Percentiles rank a stretch among this genome's conserved stretches.
These are phyloP conservation scores for Gyrodon lividus DNA, from an alignment of 768 basidiomycete genomes.

Conservation along the genomic window DNA sequence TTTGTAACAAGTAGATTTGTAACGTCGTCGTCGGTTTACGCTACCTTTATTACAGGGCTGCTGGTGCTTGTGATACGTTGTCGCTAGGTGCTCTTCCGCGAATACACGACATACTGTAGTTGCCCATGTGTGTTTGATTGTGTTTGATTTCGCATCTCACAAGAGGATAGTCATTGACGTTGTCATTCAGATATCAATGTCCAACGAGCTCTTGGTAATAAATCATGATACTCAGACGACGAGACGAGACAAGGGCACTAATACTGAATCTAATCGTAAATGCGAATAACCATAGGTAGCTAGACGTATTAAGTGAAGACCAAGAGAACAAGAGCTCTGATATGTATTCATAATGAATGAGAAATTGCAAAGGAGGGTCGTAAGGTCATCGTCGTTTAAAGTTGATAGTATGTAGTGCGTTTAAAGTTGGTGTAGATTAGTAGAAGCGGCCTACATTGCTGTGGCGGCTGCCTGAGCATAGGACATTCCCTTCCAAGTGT, in stretches of 20 bases:
- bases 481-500: conserved; percentile 32
- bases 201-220: background rate
- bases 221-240: background rate
- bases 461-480: conserved; percentile 29
- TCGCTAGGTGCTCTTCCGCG: background rate
- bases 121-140: background rate
- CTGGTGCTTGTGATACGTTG: background rate
- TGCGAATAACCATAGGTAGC: conserved; percentile 2
- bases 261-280: background rate
- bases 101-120: background rate
- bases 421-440: conserved; percentile 2
- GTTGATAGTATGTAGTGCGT: background rate
- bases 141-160: background rate
- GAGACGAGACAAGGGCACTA: background rate
- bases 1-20: background rate
- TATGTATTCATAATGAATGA: conserved; percentile 13
- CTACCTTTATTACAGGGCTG: background rate
- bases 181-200: background rate
- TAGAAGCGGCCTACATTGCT: conserved; percentile 16
- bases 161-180: background rate
- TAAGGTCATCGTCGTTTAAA: conserved; percentile 10
- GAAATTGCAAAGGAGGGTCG: conserved; percentile 17
- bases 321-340: conserved; percentile 1
- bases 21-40: background rate
- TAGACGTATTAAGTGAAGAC: conserved; percentile 16